phyloP scores from a whole-genome alignment of 192 early-diverging fungal species.

The Backusella parvicylindrica region DNA sequence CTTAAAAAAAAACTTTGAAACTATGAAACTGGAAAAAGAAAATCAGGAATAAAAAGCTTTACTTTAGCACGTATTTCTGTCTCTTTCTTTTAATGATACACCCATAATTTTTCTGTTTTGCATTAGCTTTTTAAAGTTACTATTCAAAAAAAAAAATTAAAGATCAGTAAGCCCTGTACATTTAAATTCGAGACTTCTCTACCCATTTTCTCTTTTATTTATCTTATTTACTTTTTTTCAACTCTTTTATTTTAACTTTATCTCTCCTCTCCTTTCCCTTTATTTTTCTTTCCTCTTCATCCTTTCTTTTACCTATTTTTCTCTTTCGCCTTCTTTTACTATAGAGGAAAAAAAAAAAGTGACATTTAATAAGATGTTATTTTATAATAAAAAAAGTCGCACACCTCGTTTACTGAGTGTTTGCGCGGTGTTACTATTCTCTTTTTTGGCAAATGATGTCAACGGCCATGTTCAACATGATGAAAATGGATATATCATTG shows the following conservation, averaged over 20 bases:
- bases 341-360: background rate
- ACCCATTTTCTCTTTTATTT: background rate
- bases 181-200: background rate
- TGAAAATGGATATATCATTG: conserved; percentile 8
- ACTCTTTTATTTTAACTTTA: background rate
- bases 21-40: background rate
- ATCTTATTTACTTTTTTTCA: background rate
- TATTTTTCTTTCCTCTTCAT: background rate
- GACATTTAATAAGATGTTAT: background rate
- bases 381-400: background rate
- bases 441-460: background rate
- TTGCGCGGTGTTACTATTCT: background rate
- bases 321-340: background rate
- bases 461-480: background rate
- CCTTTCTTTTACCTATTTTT: background rate
- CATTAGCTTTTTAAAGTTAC: background rate
- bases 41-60: background rate
- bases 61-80: background rate
- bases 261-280: background rate
- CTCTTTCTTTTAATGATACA: background rate
- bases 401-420: background rate
- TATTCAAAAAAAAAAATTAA: conserved; percentile 7
- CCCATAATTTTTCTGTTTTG: background rate
- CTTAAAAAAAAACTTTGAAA: background rate
- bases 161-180: background rate